Conservation (phyloP, 2,329 filamentous ascomycete species). For the Leptosphaerulina australis region DNA sequence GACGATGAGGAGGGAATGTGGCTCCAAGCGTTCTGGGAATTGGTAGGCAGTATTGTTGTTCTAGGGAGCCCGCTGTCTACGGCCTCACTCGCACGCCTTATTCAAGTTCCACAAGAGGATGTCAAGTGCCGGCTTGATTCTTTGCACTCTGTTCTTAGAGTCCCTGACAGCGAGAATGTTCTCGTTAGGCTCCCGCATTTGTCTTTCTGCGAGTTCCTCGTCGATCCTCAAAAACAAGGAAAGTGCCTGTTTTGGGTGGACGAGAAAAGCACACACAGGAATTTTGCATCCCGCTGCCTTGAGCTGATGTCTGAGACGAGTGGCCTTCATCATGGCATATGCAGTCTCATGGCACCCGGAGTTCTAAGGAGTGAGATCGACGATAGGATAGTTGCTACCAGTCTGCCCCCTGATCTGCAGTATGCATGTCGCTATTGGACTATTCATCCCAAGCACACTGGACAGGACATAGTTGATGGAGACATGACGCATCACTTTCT, state of each 20-base stretch:
- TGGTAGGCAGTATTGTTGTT: constrained; percentile 28
- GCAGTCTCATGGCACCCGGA: constrained; percentile 21
- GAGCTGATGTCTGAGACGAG: constrained; percentile 38
- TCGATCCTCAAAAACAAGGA: constrained; percentile 25
- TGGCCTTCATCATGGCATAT: constrained; percentile 48
- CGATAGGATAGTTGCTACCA: constrained; percentile 10
- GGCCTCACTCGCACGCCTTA: constrained; percentile 19
- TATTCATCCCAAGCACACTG: constrained; percentile 25
- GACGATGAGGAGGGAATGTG: constrained; percentile 27
- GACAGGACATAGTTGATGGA: constrained; percentile 25
- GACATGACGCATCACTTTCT: constrained; percentile 47
- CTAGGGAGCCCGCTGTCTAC: constrained; percentile 29
- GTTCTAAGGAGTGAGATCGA: constrained; percentile 16
- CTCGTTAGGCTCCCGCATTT: constrained; percentile 39
- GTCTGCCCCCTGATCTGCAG: constrained; percentile 24
- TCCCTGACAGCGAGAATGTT: constrained; percentile 37
- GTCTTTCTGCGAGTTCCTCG: constrained; percentile 42
- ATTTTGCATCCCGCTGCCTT: constrained; percentile 46
- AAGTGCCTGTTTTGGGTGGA: constrained; percentile 45
- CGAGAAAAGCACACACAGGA: constrained; percentile 40
- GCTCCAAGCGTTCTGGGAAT: constrained; percentile 18
- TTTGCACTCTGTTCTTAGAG: constrained; percentile 30
- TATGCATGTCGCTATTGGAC: constrained; percentile 52
- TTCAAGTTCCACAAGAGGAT: constrained; percentile 22
- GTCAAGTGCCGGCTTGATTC: constrained; percentile 34